A percentile compares a stretch with the other conserved stretches of the same genome.
These are phyloP conservation scores for Dittrichia graveolens DNA, from an alignment of 129 eudicot genomes.

Conservation along the genomic window DNA sequence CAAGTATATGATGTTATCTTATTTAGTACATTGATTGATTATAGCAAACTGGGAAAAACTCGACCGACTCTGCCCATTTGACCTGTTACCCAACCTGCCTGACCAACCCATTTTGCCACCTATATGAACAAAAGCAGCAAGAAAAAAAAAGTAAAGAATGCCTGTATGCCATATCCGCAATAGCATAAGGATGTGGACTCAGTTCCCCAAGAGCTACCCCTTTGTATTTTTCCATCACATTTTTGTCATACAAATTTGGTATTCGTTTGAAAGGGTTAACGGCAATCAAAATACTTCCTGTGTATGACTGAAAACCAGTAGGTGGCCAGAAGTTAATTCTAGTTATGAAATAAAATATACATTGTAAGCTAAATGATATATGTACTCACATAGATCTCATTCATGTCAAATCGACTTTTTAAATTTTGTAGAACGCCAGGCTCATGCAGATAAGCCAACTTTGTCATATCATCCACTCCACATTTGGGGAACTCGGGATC, in stretches of 20 bases:
- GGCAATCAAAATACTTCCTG: slow-evolving; percentile 88
- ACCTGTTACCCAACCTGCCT: slow-evolving; percentile 1
- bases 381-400: slow-evolving; percentile 82
- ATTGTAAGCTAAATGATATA: slow-evolving; percentile 18
- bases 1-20: not conserved
- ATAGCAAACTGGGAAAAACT: not conserved
- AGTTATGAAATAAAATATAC: not conserved
- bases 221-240: slow-evolving; percentile 70
- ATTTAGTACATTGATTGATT: not conserved
- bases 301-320: slow-evolving; percentile 71
- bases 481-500: slow-evolving; percentile 61
- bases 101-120: not conserved
- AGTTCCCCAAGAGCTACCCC: slow-evolving; percentile 79
- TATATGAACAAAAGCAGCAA: not conserved
- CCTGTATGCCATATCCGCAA: slow-evolving; percentile 95
- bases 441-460: slow-evolving; percentile 84
- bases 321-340: slow-evolving; percentile 14
- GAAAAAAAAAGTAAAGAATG: slow-evolving; percentile 22
- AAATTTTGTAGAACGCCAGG: slow-evolving; percentile 85
- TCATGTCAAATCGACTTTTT: slow-evolving; percentile 59
- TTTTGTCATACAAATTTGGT: slow-evolving; percentile 65
- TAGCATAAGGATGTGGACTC: slow-evolving; percentile 88
- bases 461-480: slow-evolving; percentile 97
- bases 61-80: not conserved
- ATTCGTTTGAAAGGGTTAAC: slow-evolving; percentile 87